These are phyloP conservation scores for Fusarium torulosum DNA, from an alignment of 2,329 filamentous ascomycete genomes.

Conservation along the genomic window DNA sequence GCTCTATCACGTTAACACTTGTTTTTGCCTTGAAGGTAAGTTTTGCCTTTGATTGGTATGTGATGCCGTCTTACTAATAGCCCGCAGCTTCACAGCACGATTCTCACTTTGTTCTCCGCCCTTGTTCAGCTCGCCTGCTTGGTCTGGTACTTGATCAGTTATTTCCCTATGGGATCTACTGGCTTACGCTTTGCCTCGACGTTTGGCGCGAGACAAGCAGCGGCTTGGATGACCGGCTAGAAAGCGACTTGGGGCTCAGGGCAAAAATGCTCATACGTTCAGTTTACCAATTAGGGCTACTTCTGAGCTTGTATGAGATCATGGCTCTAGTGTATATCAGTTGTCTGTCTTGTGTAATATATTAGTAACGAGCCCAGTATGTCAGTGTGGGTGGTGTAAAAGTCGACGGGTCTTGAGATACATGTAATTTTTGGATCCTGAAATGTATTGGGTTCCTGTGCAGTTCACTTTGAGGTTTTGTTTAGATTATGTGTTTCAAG, in stretches of 20 bases:
- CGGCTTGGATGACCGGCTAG: conserved; percentile 87
- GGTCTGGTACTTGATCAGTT: conserved; percentile 94
- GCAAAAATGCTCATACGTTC: neutral
- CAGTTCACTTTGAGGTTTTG: neutral
- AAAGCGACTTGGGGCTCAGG: neutral
- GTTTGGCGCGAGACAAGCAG: conserved; percentile 86
- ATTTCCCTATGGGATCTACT: conserved; percentile 96
- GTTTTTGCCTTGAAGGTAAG: conserved; percentile 94
- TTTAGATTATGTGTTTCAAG: neutral
- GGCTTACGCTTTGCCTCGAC: conserved; percentile 87
- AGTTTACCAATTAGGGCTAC: neutral
- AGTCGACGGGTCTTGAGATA: conserved; percentile 4
- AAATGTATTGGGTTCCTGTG: neutral
- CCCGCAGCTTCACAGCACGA: conserved; percentile 80
- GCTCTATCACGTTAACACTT: conserved; percentile 88
- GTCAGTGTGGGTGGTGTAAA: conserved; percentile 4
- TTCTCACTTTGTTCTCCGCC: conserved; percentile 87
- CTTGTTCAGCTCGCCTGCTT: conserved; percentile 86
- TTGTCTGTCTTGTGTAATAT: conserved; percentile 19
- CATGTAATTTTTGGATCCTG: conserved; percentile 1
- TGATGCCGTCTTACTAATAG: conserved; percentile 23
- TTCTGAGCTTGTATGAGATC: neutral
- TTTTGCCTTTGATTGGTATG: conserved; percentile 48
- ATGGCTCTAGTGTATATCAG: conserved; percentile 11
- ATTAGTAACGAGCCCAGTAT: conserved; percentile 7